Evolutionary conservation across 768 basidiomycete species (phyloP), one percentile per base, ranked within the genome.

Genomic region (Russula sp.): DNA sequence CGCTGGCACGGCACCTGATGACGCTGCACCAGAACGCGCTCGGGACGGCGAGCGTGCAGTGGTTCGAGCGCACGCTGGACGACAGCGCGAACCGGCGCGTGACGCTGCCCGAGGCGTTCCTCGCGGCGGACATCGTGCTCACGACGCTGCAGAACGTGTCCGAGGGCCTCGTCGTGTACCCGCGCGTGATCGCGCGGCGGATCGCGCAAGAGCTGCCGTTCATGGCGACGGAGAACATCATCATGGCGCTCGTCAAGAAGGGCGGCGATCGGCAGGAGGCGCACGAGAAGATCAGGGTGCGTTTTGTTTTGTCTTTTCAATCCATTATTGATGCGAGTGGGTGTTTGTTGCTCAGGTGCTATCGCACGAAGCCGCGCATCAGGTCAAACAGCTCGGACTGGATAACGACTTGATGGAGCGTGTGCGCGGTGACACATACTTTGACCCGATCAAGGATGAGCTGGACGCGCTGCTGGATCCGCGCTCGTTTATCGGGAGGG

Each of bases 201-300:
- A 95, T 99, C 73, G 75, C 86, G 3, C 92, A 98, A 74, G 97
- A 99, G 74, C 82, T 99, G 39, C 97, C 97, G 1, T 98, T 98
- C 82, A 98, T 99, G 97, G 94, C 96, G 4, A 99, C 97, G 2
- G 97, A 99, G 76, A 99, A 99, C 74, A 83, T 99, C 75, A 98
- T 98, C 77, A 98, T 99, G 97, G 94, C 94, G 1, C 84, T 99
- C 48, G 97, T 98, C 66, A 97, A 91, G 75, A 85, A 84, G 54
- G 93, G 93, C 22, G 96, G 95, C 1, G 95, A 98, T 75, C 83
- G 97, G 39, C 97, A 98, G 73, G 94, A 93, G 75, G 93, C 93
- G 8, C 97, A 98, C 73, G 97, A 98, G 76, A 89, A 91, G 77
- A 94, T 98, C 71, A 79, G 96, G 63, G 90, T 90, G 66, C 64